Evolutionary conservation across 345 rosid species (phyloP).

Genomic region (Rhodamnia rubescens): DNA sequence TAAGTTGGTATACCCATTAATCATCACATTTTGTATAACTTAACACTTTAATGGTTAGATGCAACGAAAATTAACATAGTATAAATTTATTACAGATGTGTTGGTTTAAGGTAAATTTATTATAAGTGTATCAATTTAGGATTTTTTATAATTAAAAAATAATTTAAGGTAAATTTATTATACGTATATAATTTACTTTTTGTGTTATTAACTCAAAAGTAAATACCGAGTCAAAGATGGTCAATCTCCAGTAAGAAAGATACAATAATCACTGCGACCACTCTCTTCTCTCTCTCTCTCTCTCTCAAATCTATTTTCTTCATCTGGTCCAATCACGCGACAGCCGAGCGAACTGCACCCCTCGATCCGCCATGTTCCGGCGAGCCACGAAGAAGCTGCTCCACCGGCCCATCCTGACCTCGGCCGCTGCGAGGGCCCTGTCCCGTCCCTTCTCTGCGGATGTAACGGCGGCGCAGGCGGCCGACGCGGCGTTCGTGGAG

Average conservation of each 20-base stretch:
- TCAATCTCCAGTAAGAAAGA: not conserved
- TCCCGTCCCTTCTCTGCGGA: conserved; percentile 22
- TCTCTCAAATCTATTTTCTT: not conserved
- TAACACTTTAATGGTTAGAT: too few relatives aligned
- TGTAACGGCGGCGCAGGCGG: conserved; percentile 9
- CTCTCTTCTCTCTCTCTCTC: not conserved
- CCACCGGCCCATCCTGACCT: not conserved
- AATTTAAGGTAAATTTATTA: too few relatives aligned
- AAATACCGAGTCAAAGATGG: not conserved
- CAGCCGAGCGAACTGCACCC: conserved; percentile 25
- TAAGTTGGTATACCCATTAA: too few relatives aligned
- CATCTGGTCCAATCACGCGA: conserved; percentile 18
- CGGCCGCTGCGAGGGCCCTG: not conserved
- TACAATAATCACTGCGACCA: not conserved
- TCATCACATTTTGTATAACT: too few relatives aligned
- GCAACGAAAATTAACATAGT: too few relatives aligned
- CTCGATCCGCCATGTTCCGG: conserved; percentile 18
- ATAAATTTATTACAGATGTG: too few relatives aligned
- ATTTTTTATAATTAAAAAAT: too few relatives aligned
- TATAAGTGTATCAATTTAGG: too few relatives aligned
- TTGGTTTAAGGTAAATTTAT: too few relatives aligned
- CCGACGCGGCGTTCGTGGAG: conserved; percentile 23
- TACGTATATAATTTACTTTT: too few relatives aligned
- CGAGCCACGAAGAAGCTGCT: conserved; percentile 10
- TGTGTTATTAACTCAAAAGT: too few relatives aligned